Percentiles rank a stretch among this genome's conserved stretches.
phyloP scores from a whole-genome alignment of 2,329 filamentous ascomycete species.

The Alternaria alternata region DNA sequence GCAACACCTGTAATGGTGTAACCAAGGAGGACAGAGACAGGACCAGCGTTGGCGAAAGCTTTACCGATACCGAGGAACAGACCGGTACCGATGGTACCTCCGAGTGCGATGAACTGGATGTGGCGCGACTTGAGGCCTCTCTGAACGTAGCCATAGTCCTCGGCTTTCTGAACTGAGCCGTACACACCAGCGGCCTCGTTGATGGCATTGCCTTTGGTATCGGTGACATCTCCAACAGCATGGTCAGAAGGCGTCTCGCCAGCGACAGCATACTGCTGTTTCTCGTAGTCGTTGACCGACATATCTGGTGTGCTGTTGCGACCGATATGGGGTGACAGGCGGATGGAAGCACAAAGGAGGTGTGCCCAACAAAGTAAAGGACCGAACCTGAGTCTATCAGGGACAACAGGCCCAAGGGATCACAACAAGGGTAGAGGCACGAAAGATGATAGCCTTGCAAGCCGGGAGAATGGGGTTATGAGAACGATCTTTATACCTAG shows the following conservation, averaged over 20 bases:
- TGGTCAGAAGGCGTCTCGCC: slow-evolving; percentile 22
- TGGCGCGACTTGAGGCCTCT: slow-evolving; percentile 60
- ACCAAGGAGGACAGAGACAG: slow-evolving; percentile 48
- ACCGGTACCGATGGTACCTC: slow-evolving; percentile 61
- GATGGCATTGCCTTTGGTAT: slow-evolving; percentile 37
- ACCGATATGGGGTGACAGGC: not conserved
- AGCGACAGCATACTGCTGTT: slow-evolving; percentile 35
- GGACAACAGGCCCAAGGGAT: slow-evolving; percentile 11
- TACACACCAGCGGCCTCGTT: slow-evolving; percentile 62
- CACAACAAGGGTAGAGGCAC: slow-evolving; percentile 25
- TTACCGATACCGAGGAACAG: slow-evolving; percentile 47
- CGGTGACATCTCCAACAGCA: slow-evolving; percentile 36
- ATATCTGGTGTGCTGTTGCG: slow-evolving; percentile 20
- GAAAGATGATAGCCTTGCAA: slow-evolving; percentile 25
- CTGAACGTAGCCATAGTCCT: slow-evolving; percentile 21
- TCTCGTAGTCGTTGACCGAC: slow-evolving; percentile 36
- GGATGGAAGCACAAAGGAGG: not conserved
- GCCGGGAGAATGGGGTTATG: slow-evolving; percentile 24
- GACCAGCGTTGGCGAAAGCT: slow-evolving; percentile 45
- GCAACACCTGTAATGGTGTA: slow-evolving; percentile 47
- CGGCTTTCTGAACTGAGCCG: slow-evolving; percentile 59
- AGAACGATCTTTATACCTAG: slow-evolving; percentile 38
- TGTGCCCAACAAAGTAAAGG: not conserved
- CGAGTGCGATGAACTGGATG: slow-evolving; percentile 67
- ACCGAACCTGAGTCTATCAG: slow-evolving; percentile 10